These are phyloP conservation scores for Yamadazyma pseudoaaseri DNA, from an alignment of 1,139 yeast genomes.

Conservation along the genomic window DNA sequence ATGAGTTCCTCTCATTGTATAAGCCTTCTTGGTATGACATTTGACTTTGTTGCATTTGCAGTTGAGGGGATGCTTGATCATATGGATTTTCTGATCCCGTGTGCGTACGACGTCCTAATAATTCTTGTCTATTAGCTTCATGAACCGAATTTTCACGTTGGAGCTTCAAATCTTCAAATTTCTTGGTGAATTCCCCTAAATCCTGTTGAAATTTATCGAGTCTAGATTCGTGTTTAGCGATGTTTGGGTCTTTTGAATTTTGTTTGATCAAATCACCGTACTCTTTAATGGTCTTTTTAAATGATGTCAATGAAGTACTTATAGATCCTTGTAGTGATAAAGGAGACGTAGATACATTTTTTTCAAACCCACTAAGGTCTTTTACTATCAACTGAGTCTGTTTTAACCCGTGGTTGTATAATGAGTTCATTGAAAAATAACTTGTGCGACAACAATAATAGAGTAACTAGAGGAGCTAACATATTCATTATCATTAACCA, in stretches of 20 bases:
- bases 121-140: conserved; percentile 55
- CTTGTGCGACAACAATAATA: no score
- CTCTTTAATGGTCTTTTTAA: conserved; percentile 75
- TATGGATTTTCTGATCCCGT: conserved; percentile 63
- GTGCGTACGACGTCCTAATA: conserved; percentile 53
- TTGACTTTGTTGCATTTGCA: conserved; percentile 22
- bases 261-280: conserved; percentile 65
- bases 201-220: conserved; percentile 62
- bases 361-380: conserved; percentile 68
- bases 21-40: conserved; percentile 64
- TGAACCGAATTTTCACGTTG: conserved; percentile 62
- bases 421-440: conserved; percentile 54
- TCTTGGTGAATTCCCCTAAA: conserved; percentile 50
- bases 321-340: conserved; percentile 79
- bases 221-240: conserved; percentile 63
- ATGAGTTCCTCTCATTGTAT: conserved; percentile 61
- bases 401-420: conserved; percentile 86
- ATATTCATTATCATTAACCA: conserved; percentile 37
- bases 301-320: conserved; percentile 75
- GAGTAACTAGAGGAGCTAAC: no score
- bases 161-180: conserved; percentile 62
- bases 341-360: conserved; percentile 66
- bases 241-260: conserved; percentile 55
- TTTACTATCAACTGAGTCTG: conserved; percentile 72
- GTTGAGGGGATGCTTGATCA: conserved; percentile 21